Evolutionary conservation across 257 asterid genomes (phyloP), one percentile per base, ranked within the genome.

Genomic region (Galeopsis tetrahit): DNA sequence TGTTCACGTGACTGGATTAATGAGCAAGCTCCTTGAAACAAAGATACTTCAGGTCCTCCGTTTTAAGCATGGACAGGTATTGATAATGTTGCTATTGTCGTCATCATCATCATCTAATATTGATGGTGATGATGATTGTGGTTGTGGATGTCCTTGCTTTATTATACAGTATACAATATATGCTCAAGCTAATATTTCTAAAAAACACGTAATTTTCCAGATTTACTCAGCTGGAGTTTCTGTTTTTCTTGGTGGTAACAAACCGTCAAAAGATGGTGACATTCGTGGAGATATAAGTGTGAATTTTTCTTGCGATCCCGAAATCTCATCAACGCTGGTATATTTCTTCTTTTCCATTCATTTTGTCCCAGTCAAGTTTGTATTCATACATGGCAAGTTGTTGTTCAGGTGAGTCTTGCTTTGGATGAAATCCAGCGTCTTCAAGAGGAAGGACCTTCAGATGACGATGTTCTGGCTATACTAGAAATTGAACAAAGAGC

Each of bases 201-300:
- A 21, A 55, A 60, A 71, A 60, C 77, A 64, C 78, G 51, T 74
- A 9, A 63, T 70, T 57, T 58, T 40, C 48, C 84, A 93, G 97
- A 89, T 93, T 73, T 93, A 93, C 87, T 81, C 96, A n/a, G 96
- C 96, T 78, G 98, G 95, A 68, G 97, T 93, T 83, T 89, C 96
- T 59, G 97, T 87, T 55, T 90, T 90, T 74, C 97, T 90, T 81
- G 98, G 98, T 70, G 98, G 98, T 76, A 93, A 90, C 79, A 93
- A 82, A 75, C 98, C 98, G 58, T 90, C 98, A 53, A 90, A 90
- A 84, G 82, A 81, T 63, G 96, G 91, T 56, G 82, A 90, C 85
- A 81, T 90, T 62, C 90, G 95, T 48, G 98, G 97, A 71, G 98
- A 93, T 81, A 93, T 90, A 76, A 85, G 94, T 59, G 82, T 93